Base-by-base conservation (phyloP, 495 filamentous ascomycete species). In the Bombardia bombarda region DNA sequence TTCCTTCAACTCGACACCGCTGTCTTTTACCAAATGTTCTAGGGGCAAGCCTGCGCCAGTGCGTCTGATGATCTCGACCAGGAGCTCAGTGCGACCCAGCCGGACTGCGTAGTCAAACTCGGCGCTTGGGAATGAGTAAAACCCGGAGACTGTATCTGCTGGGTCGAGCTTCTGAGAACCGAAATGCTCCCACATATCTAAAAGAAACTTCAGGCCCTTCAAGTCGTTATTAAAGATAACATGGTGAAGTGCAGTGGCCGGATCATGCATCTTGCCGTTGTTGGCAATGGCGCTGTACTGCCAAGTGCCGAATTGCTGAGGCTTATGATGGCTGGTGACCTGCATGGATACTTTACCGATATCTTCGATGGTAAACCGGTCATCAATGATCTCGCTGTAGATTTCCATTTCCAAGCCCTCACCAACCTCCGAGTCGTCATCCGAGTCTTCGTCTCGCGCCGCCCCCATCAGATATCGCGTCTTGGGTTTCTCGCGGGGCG, bases 301-400 rank as follows among this genome's bases (percentile, higher is more conserved):
- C 63, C 61, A 67, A 6, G 43, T 24, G 6, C 85, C 50, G 28
- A 78, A 50, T 0, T 47, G 38, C 4, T 71, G 43, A 12, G 84
- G 79, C 19, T 66, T 65, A 4, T 71, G 58, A 9, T 65, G 53
- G 41, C 79, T 81, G 50, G 83, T 78, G 17, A 85, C 79, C 34
- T 81, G 58, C 32, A 70, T 78, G 2, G 72, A 72, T 1, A 79
- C 66, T 49, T 82, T 71, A 2, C 82, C 84, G 26, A 88, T 61
- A 48, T 84, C 77, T 3, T 88, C 83, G 42, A 86, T 69, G 0
- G 83, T 90, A 55, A 81, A 86, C 14, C 72, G 60, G 12, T 75
- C 72, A 42, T 80, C 70, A 21, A 85, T 54, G n/a, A 66, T 60
- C 37, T 75, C 62, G 17, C 60, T 47, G 30, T 78, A 64, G 17